Conservation (phyloP, 345 rosid genomes). For the Geranium brycei region DNA sequence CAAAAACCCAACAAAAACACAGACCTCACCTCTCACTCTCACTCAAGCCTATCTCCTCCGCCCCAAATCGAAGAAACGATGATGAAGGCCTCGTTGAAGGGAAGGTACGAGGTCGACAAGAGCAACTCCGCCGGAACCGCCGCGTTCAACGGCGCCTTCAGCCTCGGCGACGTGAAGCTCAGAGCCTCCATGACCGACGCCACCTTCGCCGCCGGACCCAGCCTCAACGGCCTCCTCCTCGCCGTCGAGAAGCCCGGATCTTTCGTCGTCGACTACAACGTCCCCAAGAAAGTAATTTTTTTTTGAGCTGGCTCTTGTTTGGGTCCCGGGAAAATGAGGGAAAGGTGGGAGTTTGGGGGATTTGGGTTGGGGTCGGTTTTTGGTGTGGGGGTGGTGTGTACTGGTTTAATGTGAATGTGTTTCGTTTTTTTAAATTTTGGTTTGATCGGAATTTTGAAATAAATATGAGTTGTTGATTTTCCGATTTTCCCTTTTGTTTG, state of each 20-base stretch:
- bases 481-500: too few species aligned
- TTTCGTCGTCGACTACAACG: conserved; percentile 66
- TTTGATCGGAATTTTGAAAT: background rate
- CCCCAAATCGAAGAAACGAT: background rate
- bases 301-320: background rate
- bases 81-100: conserved; percentile 78
- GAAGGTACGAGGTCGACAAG: conserved; percentile 47
- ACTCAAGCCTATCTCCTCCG: background rate
- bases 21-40: background rate
- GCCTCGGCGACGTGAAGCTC: conserved; percentile 60
- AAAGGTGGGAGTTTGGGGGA: background rate
- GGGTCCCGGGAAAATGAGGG: background rate
- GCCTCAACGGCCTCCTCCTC: conserved; percentile 58
- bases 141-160: conserved; percentile 31
- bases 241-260: conserved; percentile 75
- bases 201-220: conserved; percentile 65
- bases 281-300: conserved; percentile 50
- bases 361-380: too few species aligned
- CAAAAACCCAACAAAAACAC: too few species aligned
- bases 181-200: conserved; percentile 78
- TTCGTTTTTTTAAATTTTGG: background rate
- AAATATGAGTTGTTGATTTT: too few species aligned
- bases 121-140: conserved; percentile 25
- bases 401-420: too few species aligned
- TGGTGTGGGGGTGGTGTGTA: too few species aligned